These are phyloP conservation scores for Metschnikowia proteae DNA, from an alignment of 805 yeast genomes.

Conservation along the genomic window DNA sequence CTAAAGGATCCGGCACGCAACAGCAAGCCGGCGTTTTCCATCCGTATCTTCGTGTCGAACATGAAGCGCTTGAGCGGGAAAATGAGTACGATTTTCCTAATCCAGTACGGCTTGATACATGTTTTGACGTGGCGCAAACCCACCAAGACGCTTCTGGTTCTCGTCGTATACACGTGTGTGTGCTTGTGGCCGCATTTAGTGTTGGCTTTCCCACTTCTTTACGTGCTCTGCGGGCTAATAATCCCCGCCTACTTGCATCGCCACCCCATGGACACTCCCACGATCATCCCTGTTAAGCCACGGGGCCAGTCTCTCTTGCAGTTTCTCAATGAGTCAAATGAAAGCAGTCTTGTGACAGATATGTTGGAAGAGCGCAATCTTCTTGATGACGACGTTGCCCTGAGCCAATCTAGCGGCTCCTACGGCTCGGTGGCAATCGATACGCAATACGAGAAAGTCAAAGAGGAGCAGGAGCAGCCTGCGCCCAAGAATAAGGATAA, in stretches of 20 bases:
- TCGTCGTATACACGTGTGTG: slow-evolving; percentile 59
- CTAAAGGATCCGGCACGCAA: slow-evolving; percentile 44
- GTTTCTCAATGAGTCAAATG: slow-evolving; percentile 28
- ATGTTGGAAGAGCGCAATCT: slow-evolving; percentile 18
- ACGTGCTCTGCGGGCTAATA: slow-evolving; percentile 53
- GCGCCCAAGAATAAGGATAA: slow-evolving; percentile 15
- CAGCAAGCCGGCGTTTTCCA: slow-evolving; percentile 52
- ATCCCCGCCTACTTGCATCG: slow-evolving; percentile 66
- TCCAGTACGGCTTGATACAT: slow-evolving; percentile 60
- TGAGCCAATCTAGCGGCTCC: slow-evolving; percentile 10
- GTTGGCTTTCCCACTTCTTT: slow-evolving; percentile 58
- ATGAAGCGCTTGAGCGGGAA: slow-evolving; percentile 53
- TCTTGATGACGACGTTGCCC: slow-evolving; percentile 8
- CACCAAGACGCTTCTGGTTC: slow-evolving; percentile 56
- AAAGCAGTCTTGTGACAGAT: slow-evolving; percentile 33
- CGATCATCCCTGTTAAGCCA: slow-evolving; percentile 41
- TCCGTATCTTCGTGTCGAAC: slow-evolving; percentile 53
- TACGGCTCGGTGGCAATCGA: slow-evolving; percentile 15
- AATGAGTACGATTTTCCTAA: slow-evolving; percentile 52
- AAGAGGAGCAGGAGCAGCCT: slow-evolving; percentile 2
- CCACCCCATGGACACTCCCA: slow-evolving; percentile 56
- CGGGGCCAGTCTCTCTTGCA: slow-evolving; percentile 56
- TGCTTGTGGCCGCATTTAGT: slow-evolving; percentile 71
- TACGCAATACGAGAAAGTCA: slow-evolving; percentile 7
- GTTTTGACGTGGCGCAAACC: slow-evolving; percentile 75